phyloP scores from a whole-genome alignment of 331 rosid genomes.

The Acacia pycnantha region DNA sequence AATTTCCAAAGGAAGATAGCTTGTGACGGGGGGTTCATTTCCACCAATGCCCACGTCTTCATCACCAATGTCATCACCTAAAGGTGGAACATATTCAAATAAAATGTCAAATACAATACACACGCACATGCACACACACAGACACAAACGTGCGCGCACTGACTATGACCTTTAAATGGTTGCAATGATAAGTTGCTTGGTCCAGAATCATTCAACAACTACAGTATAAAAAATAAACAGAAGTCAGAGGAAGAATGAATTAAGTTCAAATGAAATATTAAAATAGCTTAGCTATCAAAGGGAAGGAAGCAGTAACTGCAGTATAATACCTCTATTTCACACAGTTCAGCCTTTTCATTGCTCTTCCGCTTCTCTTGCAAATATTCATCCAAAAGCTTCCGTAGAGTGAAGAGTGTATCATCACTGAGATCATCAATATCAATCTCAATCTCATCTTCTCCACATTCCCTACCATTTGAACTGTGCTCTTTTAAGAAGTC shows the following conservation, averaged over 20 bases:
- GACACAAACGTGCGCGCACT: neutral
- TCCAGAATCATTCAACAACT: constrained; percentile 75
- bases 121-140: neutral
- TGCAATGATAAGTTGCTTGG: constrained; percentile 86
- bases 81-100: constrained; percentile 27
- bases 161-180: constrained; percentile 64
- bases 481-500: constrained; percentile 72
- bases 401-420: constrained; percentile 62
- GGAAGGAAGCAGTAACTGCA: neutral
- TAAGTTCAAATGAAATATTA: neutral
- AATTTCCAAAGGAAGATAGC: constrained; percentile 58
- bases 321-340: constrained; percentile 72
- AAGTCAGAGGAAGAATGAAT: constrained; percentile 3
- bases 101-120: constrained; percentile 6
- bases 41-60: constrained; percentile 75
- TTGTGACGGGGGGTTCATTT: constrained; percentile 71
- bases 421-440: constrained; percentile 75
- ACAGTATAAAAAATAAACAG: constrained; percentile 36
- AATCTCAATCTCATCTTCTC: constrained; percentile 83
- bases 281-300: constrained; percentile 10
- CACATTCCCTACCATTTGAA: constrained; percentile 64
- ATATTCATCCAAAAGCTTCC: constrained; percentile 69
- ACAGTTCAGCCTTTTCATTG: constrained; percentile 50
- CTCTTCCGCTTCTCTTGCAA: constrained; percentile 53
- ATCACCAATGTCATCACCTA: constrained; percentile 65